These are phyloP conservation scores for Candida vaughaniae DNA, from an alignment of 805 yeast species.

Conservation along the genomic window DNA sequence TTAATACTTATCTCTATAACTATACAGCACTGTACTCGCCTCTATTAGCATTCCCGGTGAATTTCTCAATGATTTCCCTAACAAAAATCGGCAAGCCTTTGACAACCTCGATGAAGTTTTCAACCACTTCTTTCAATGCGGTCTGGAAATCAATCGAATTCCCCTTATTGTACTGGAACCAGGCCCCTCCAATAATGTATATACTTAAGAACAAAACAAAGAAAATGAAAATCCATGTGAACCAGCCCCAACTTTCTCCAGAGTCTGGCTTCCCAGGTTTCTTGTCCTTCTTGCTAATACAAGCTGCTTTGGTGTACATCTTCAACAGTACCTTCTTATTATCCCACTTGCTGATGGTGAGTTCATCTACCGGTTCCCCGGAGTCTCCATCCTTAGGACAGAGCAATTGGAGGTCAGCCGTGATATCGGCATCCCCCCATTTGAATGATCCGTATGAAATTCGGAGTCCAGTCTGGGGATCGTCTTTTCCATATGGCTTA, in stretches of 20 bases:
- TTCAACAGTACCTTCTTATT: slow-evolving; percentile 26
- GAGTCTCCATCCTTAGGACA: slow-evolving; percentile 35
- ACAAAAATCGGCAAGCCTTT: slow-evolving; percentile 63
- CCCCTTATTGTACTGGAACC: slow-evolving; percentile 72
- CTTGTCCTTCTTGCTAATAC: slow-evolving; percentile 22
- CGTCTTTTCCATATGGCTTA: slow-evolving; percentile 19
- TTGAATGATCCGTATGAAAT: slow-evolving; percentile 49
- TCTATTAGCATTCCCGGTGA: slow-evolving; percentile 62
- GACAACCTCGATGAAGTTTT: slow-evolving; percentile 57
- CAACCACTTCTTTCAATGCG: slow-evolving; percentile 69
- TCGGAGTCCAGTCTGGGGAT: slow-evolving; percentile 34
- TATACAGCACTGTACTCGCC: slow-evolving; percentile 95
- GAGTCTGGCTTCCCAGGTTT: slow-evolving; percentile 27
- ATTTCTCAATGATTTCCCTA: slow-evolving; percentile 63
- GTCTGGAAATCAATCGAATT: slow-evolving; percentile 72
- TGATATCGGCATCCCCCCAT: slow-evolving; percentile 67
- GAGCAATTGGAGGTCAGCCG: slow-evolving; percentile 45
- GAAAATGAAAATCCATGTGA: slow-evolving; percentile 78
- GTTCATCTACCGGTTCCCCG: slow-evolving; percentile 16
- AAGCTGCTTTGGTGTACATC: slow-evolving; percentile 40
- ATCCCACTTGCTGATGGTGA: slow-evolving; percentile 37
- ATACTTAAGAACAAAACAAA: slow-evolving; percentile 67
- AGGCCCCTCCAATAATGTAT: slow-evolving; percentile 71
- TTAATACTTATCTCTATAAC: too few relatives aligned
- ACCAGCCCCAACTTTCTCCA: slow-evolving; percentile 72